Evolutionary conservation across 306 rosid genomes (phyloP).

Genomic region (Psophocarpus tetragonolobus): DNA sequence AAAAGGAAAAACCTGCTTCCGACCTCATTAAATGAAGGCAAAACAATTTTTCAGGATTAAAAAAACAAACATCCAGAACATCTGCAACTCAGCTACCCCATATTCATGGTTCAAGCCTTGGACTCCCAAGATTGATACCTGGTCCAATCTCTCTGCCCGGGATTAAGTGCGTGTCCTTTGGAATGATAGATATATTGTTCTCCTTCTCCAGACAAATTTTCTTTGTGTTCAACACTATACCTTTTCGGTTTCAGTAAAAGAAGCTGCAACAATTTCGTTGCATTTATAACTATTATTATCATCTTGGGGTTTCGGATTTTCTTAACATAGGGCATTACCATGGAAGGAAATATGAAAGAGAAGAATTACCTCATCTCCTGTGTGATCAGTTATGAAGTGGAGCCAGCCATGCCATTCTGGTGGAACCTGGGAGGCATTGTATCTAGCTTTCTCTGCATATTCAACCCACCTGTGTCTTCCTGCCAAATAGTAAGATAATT

Average conservation of each 20-base stretch:
- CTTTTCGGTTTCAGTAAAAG: conserved; percentile 82
- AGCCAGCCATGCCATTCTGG: conserved; percentile 99
- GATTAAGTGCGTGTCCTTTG: conserved; percentile 93
- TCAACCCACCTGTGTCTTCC: conserved; percentile 99
- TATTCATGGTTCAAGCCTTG: conserved; percentile 47
- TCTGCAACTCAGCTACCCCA: conserved; percentile 21
- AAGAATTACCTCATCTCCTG: conserved; percentile 84
- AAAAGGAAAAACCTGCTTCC: neutral
- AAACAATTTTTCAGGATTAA: conserved; percentile 18
- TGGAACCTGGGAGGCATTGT: conserved; percentile 98
- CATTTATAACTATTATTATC: conserved; percentile 8
- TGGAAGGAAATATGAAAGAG: conserved; percentile 4
- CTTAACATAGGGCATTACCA: conserved; percentile 7
- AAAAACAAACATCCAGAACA: conserved; percentile 16
- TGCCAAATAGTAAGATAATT: conserved; percentile 41
- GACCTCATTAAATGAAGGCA: conserved; percentile 28
- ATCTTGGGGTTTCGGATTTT: conserved; percentile 5
- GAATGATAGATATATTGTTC: conserved; percentile 87
- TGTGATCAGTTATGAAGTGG: conserved; percentile 86
- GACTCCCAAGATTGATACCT: conserved; percentile 92
- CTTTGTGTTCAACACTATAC: conserved; percentile 80
- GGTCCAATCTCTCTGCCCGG: conserved; percentile 96
- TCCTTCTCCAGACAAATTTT: conserved; percentile 94
- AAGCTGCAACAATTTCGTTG: conserved; percentile 59
- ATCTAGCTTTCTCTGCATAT: conserved; percentile 90